A percentile compares a stretch with the other conserved stretches of the same genome.
phyloP scores from a whole-genome alignment of 495 filamentous ascomycete genomes.

The Niebla homalea region DNA sequence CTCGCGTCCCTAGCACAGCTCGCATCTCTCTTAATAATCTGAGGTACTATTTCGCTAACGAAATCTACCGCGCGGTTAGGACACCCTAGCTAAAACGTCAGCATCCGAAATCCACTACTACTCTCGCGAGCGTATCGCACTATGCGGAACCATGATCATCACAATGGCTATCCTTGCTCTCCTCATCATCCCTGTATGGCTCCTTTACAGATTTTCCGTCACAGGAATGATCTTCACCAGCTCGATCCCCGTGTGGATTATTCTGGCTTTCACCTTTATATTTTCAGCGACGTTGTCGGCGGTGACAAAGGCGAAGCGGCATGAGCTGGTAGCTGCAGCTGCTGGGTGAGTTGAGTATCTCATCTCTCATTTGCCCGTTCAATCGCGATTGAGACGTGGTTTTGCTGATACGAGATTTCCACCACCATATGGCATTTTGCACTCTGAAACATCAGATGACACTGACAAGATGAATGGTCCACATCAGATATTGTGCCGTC shows the following conservation, averaged over 20 bases:
- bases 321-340: conserved; percentile 32
- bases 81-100: conserved; percentile 22
- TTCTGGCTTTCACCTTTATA: conserved; percentile 23
- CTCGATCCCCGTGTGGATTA: conserved; percentile 14
- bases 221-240: conserved; percentile 7
- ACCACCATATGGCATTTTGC: neutral
- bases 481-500: conserved; percentile 17
- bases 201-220: conserved; percentile 23
- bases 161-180: conserved; percentile 24
- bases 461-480: neutral
- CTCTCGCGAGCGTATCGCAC: conserved; percentile 21
- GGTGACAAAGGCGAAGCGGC: conserved; percentile 27
- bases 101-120: conserved; percentile 26
- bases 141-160: conserved; percentile 24
- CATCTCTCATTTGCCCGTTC: neutral
- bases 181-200: conserved; percentile 27
- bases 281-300: conserved; percentile 25
- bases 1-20: neutral
- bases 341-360: conserved; percentile 22
- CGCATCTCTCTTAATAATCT: neutral
- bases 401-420: neutral
- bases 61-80: conserved; percentile 1
- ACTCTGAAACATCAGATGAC: neutral
- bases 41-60: neutral
- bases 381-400: neutral